Evolutionary conservation across 345 rosid species (phyloP).

Genomic region (Gynandropsis gynandra): DNA sequence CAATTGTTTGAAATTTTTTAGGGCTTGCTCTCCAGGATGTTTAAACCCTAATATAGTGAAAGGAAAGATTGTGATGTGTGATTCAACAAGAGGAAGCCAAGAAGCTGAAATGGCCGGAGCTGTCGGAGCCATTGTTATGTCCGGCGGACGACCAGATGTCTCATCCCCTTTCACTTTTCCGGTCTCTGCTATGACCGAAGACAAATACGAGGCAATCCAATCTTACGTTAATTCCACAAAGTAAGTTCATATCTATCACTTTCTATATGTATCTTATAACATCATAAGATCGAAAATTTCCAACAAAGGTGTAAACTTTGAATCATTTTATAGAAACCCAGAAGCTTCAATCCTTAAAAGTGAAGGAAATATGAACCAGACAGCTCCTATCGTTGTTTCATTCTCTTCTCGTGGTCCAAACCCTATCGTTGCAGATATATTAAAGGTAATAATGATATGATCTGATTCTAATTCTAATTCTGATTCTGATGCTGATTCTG

Average conservation of each 20-base stretch:
- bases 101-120: conserved; percentile 22
- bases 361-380: conserved; percentile 21
- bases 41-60: conserved; percentile 27
- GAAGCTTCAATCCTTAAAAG: conserved; percentile 26
- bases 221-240: conserved; percentile 28
- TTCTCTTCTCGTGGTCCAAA: conserved; percentile 58
- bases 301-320: not conserved
- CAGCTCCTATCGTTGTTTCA: conserved; percentile 29
- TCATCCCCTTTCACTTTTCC: conserved; percentile 27
- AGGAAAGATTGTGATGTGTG: conserved; percentile 40
- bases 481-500: not conserved
- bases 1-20: conserved; percentile 11
- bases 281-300: too few species aligned
- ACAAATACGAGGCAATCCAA: conserved; percentile 6
- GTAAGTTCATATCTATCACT: conserved; percentile 19
- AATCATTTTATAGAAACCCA: conserved; percentile 18
- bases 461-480: not conserved
- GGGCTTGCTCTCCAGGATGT: conserved; percentile 24
- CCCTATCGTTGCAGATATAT: conserved; percentile 32
- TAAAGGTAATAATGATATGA: conserved; percentile 32
- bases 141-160: not conserved
- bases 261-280: not conserved
- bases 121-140: conserved; percentile 24
- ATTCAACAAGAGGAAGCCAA: not conserved
- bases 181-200: conserved; percentile 3